Evolutionary conservation across 352 stramenopile genomes (phyloP).

Genomic region (Pythium oligandrum): DNA sequence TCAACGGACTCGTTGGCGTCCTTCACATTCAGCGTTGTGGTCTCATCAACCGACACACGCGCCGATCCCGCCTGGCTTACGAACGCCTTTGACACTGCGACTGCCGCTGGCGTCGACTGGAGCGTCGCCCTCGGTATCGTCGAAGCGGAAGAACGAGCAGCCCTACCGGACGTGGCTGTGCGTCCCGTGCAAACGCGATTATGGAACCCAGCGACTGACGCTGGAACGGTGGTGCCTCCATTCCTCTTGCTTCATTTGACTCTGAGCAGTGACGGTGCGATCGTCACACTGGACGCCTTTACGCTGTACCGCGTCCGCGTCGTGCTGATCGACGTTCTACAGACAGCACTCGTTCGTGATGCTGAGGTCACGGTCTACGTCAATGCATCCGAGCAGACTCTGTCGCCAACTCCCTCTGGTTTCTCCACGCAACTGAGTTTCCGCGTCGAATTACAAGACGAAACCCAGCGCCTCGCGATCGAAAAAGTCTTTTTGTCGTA

Average conservation of each 20-base stretch:
- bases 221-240: neutral
- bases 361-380: constrained; percentile 2
- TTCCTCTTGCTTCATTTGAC: constrained; percentile 13
- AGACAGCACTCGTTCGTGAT: constrained; percentile 11
- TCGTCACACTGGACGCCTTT: constrained; percentile 8
- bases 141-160: no score
- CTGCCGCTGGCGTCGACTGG: no score
- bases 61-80: no score
- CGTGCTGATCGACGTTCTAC: constrained; percentile 17
- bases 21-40: no score
- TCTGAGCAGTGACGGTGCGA: neutral
- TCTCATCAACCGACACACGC: no score
- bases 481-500: constrained; percentile 3
- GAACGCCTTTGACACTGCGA: no score
- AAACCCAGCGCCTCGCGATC: constrained; percentile 17
- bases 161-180: no score
- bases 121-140: no score
- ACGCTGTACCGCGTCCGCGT: constrained; percentile 13
- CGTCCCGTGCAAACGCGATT: no score
- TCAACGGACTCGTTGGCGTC: no score
- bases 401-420: neutral
- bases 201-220: no score
- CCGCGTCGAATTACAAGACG: constrained; percentile 10
- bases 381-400: neutral
- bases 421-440: constrained; percentile 6